Conservation (phyloP, 441 rosid genomes). For the Raphanus hybrid region DNA sequence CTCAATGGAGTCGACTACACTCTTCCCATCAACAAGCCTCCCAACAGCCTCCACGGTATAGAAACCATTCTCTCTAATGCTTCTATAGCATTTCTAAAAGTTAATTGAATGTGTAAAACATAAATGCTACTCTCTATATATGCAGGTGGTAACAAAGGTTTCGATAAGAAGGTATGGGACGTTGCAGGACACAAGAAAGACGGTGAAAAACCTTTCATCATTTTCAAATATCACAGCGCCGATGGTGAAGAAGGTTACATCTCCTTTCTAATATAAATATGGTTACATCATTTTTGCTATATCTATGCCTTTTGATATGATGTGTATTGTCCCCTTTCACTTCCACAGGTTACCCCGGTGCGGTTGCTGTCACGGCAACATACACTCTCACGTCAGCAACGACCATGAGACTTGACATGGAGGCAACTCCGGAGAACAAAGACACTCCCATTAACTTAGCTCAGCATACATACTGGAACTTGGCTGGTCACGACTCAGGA, state of each 20-base stretch:
- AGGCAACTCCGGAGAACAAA: constrained; percentile 71
- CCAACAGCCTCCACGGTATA: constrained; percentile 90
- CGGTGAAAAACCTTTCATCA: constrained; percentile 71
- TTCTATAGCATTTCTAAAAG: not conserved
- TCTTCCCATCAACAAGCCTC: constrained; percentile 83
- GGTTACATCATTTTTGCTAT: not conserved
- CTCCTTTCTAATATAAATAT: not conserved
- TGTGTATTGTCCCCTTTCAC: not conserved
- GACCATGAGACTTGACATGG: constrained; percentile 89
- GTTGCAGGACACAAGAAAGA: constrained; percentile 60
- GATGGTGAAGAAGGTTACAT: constrained; percentile 86
- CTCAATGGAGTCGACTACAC: constrained; percentile 69
- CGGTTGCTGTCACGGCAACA: constrained; percentile 71
- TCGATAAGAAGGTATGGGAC: constrained; percentile 81
- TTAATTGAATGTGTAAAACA: not conserved
- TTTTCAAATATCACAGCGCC: constrained; percentile 65
- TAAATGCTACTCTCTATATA: not conserved
- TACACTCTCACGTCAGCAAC: constrained; percentile 73
- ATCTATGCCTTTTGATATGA: not conserved
- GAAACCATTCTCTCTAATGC: not conserved
- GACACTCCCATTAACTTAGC: constrained; percentile 87
- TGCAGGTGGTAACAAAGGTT: constrained; percentile 84
- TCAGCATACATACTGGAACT: constrained; percentile 96
- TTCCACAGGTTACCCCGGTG: constrained; percentile 80
- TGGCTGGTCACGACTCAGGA: constrained; percentile 82